phyloP scores from a whole-genome alignment of 2,329 filamentous ascomycete species.

The Colletotrichum liriopes region DNA sequence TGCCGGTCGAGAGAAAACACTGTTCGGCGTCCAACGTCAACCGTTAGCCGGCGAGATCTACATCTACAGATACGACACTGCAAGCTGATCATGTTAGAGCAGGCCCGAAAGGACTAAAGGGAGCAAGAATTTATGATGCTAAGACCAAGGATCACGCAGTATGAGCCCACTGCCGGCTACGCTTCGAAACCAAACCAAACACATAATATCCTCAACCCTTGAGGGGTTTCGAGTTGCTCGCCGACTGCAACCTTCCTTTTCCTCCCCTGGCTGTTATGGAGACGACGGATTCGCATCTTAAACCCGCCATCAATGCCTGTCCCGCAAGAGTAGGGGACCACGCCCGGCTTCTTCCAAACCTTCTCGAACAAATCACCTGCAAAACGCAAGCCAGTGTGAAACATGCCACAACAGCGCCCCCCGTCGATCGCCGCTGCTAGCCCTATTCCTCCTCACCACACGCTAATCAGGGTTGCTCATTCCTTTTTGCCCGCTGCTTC shows the following conservation, averaged over 20 bases:
- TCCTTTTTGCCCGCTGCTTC: background rate
- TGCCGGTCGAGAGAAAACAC: background rate
- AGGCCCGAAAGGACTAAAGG: slow-evolving; percentile 9
- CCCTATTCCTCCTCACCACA: slow-evolving; percentile 17
- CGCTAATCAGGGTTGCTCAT: slow-evolving; percentile 4
- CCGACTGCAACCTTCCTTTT: slow-evolving; percentile 26
- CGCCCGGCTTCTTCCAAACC: slow-evolving; percentile 16
- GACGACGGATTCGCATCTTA: background rate
- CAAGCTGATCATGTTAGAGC: slow-evolving; percentile 1
- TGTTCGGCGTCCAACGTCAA: slow-evolving; percentile 2
- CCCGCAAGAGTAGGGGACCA: slow-evolving; percentile 1
- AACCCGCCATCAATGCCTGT: slow-evolving; percentile 14
- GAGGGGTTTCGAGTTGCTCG: slow-evolving; percentile 21
- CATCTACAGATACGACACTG: background rate
- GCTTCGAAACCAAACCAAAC: slow-evolving; percentile 37
- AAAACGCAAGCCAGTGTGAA: slow-evolving; percentile 28
- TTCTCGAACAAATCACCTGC: slow-evolving; percentile 40
- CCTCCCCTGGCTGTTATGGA: slow-evolving; percentile 10
- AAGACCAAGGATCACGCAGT: slow-evolving; percentile 25
- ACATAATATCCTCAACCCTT: slow-evolving; percentile 12
- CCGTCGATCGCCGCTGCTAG: slow-evolving; percentile 26
- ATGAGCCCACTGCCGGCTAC: slow-evolving; percentile 8
- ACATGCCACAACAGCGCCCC: slow-evolving; percentile 20
- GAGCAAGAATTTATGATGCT: slow-evolving; percentile 15
- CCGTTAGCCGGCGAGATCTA: slow-evolving; percentile 1